Evolutionary conservation across 805 yeast genomes (phyloP).

Genomic region (Candida maris): DNA sequence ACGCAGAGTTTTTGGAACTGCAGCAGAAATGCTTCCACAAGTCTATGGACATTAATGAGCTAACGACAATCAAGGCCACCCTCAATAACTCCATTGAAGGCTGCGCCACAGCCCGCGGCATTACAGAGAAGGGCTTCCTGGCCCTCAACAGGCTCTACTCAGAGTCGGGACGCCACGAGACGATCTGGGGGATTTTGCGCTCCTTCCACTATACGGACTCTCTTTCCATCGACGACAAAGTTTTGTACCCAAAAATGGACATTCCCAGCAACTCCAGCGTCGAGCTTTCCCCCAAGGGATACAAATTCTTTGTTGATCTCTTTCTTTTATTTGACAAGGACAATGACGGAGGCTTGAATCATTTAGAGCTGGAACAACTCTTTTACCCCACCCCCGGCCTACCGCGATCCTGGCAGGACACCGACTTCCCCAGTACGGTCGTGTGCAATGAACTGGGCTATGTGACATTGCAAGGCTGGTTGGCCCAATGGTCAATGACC

Average conservation of each 20-base stretch:
- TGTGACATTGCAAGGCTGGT: conserved; percentile 95
- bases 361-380: conserved; percentile 60
- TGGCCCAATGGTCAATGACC: conserved; percentile 98
- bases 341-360: conserved; percentile 92
- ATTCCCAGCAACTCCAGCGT: conserved; percentile 75
- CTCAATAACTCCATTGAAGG: conserved; percentile 28
- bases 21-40: conserved; percentile 76
- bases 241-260: conserved; percentile 75
- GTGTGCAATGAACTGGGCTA: conserved; percentile 87
- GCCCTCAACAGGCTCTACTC: conserved; percentile 77
- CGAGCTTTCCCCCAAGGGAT: conserved; percentile 89
- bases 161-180: conserved; percentile 91
- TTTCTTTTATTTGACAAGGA: conserved; percentile 87
- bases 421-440: conserved; percentile 81
- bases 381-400: conserved; percentile 92
- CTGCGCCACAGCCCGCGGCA: conserved; percentile 42
- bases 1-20: conserved; percentile 61
- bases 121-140: conserved; percentile 73
- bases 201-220: conserved; percentile 91
- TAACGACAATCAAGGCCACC: conserved; percentile 40
- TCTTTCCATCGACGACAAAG: conserved; percentile 72
- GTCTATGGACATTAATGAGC: conserved; percentile 42
- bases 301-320: conserved; percentile 84
- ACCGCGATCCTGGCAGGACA: conserved; percentile 81
- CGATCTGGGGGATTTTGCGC: conserved; percentile 92